Conservation (phyloP, 495 filamentous ascomycete genomes). For the Talaromyces thailandensis region DNA sequence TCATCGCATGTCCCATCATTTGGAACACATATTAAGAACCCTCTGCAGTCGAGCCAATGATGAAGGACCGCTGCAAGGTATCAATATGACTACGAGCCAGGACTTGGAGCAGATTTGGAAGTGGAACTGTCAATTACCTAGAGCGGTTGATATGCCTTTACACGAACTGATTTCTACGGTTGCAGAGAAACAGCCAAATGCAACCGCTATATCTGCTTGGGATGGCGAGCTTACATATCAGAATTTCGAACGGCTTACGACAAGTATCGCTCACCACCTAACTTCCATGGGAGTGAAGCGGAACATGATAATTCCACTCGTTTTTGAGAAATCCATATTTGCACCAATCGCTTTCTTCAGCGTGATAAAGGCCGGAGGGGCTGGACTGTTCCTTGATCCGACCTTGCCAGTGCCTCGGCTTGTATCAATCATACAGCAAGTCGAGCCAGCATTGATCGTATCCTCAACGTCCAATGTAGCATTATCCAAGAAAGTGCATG, state of each 20-base stretch:
- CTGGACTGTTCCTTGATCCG: conserved; percentile 32
- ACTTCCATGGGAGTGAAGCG: not conserved
- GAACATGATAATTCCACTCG: conserved; percentile 12
- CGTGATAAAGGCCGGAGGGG: conserved; percentile 38
- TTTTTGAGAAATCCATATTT: conserved; percentile 23
- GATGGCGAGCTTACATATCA: conserved; percentile 35
- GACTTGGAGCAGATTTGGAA: conserved; percentile 10
- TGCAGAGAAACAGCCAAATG: conserved; percentile 18
- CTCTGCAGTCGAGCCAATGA: not conserved
- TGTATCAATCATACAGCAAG: not conserved
- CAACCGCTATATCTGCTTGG: conserved; percentile 31
- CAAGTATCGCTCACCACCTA: conserved; percentile 17
- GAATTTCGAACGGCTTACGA: conserved; percentile 21
- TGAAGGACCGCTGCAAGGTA: not conserved
- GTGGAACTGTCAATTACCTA: conserved; percentile 17
- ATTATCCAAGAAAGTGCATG: not conserved
- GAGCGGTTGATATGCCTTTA: conserved; percentile 6
- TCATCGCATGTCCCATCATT: not conserved
- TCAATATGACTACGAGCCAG: not conserved
- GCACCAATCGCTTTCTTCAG: conserved; percentile 35
- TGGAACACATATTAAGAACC: not conserved
- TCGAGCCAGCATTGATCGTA: not conserved
- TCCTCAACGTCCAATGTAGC: not conserved
- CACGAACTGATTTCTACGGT: conserved; percentile 20
- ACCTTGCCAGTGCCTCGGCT: conserved; percentile 27